phyloP scores from a whole-genome alignment of 805 yeast species.

The Candida gorgasii region DNA sequence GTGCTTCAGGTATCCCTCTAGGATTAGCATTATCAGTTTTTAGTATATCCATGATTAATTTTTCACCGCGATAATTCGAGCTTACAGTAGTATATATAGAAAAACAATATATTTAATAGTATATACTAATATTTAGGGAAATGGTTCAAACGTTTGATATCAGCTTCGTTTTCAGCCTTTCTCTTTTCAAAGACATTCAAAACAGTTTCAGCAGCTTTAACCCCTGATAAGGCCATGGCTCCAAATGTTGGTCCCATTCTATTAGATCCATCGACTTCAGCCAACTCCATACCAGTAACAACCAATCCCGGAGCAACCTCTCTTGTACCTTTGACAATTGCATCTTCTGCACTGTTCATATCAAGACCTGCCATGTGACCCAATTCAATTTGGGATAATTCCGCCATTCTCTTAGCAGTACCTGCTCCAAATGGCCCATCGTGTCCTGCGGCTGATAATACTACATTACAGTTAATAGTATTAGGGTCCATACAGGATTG shows the following conservation, averaged over 20 bases:
- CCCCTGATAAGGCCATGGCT: constrained; percentile 78
- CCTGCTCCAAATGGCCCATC: constrained; percentile 86
- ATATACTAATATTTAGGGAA: constrained; percentile 5
- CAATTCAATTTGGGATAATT: constrained; percentile 34
- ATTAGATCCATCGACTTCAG: constrained; percentile 74
- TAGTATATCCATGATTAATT: constrained; percentile 16
- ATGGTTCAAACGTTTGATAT: constrained; percentile 13
- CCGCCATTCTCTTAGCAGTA: constrained; percentile 62
- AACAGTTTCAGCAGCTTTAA: constrained; percentile 68
- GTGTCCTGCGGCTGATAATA: constrained; percentile 75
- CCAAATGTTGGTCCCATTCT: constrained; percentile 87
- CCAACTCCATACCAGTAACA: constrained; percentile 77
- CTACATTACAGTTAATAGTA: constrained; percentile 65
- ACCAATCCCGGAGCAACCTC: constrained; percentile 67
- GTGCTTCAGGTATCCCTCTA: constrained; percentile 96
- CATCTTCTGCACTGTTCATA: constrained; percentile 77
- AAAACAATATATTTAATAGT: too few relatives aligned
- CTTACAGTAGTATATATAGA: too few relatives aligned
- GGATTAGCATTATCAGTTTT: constrained; percentile 59
- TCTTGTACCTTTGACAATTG: constrained; percentile 67
- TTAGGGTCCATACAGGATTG: constrained; percentile 85
- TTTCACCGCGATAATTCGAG: constrained; percentile 1
- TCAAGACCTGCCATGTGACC: constrained; percentile 78
- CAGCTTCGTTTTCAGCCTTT: constrained; percentile 13
- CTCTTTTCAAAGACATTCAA: constrained; percentile 34